phyloP scores from a whole-genome alignment of 495 filamentous ascomycete species.

The Platismatia glauca region DNA sequence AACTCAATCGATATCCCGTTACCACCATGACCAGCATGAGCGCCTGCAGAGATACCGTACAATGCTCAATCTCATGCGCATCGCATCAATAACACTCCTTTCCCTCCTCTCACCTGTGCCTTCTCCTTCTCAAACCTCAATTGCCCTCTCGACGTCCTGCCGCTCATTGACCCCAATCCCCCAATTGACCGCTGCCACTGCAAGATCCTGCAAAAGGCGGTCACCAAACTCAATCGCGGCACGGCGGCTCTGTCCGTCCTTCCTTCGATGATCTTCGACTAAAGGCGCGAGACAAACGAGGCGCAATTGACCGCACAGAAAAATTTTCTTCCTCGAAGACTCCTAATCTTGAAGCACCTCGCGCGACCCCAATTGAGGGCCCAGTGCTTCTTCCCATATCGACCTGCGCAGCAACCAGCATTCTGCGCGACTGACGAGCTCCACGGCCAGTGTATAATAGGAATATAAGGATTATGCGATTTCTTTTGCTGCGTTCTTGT shows the following conservation, averaged over 20 bases:
- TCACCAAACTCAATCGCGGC: constrained; percentile 17
- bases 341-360: background rate
- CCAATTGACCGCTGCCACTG: background rate
- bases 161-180: constrained; percentile 3
- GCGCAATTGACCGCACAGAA: constrained; percentile 16
- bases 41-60: constrained; percentile 6
- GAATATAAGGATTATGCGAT: constrained; percentile 14
- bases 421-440: background rate
- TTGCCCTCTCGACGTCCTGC: background rate
- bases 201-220: constrained; percentile 16
- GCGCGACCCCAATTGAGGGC: background rate
- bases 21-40: constrained; percentile 9
- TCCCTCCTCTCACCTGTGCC: background rate
- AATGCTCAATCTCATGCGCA: constrained; percentile 3
- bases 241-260: constrained; percentile 13
- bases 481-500: constrained; percentile 2
- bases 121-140: background rate
- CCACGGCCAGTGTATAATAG: constrained; percentile 11
- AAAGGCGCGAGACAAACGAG: constrained; percentile 7
- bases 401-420: background rate
- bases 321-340: constrained; percentile 1
- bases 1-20: constrained; percentile 18
- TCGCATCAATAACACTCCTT: background rate
- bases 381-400: background rate
- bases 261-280: constrained; percentile 2